Percentiles rank a stretch among this genome's conserved stretches.
Conservation (phyloP, 2,329 filamentous ascomycete species). For the Aspergillus costaricaensis region DNA sequence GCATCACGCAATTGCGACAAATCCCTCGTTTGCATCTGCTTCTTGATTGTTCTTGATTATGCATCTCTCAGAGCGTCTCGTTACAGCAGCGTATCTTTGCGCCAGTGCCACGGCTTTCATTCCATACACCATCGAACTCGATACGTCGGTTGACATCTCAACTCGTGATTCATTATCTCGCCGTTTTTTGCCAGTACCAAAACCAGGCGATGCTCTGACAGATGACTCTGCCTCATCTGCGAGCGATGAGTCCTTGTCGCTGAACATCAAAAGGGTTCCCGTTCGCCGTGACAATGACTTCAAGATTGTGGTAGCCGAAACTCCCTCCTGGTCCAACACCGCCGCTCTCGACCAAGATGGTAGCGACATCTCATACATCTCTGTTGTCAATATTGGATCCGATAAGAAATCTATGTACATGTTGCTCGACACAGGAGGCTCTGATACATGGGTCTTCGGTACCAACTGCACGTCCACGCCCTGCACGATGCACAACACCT, state of each 20-base stretch:
- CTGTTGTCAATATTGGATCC: conserved; percentile 52
- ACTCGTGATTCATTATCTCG: conserved; percentile 18
- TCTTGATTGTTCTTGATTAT: conserved; percentile 29
- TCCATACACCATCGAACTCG: conserved; percentile 38
- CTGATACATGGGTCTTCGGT: conserved; percentile 82
- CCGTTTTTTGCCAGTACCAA: conserved; percentile 38
- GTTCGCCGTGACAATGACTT: conserved; percentile 52
- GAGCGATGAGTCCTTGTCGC: conserved; percentile 25
- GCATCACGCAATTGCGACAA: neutral
- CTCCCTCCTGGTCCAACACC: conserved; percentile 48
- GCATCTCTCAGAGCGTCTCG: conserved; percentile 41
- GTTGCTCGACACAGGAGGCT: conserved; percentile 57
- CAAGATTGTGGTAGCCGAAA: conserved; percentile 44
- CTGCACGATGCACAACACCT: conserved; percentile 70
- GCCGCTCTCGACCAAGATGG: conserved; percentile 57
- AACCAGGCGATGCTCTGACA: conserved; percentile 20
- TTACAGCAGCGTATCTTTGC: conserved; percentile 34
- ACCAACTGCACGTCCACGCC: conserved; percentile 65
- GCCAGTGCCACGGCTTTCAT: conserved; percentile 46
- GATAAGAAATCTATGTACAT: conserved; percentile 55
- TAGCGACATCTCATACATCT: conserved; percentile 57
- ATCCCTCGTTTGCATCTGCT: neutral
- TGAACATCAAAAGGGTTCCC: conserved; percentile 43
- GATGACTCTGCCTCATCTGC: conserved; percentile 22
- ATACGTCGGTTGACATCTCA: conserved; percentile 19